These are phyloP conservation scores for Neoascochyta sp. DNA, from an alignment of 2,329 filamentous ascomycete species.

Conservation along the genomic window DNA sequence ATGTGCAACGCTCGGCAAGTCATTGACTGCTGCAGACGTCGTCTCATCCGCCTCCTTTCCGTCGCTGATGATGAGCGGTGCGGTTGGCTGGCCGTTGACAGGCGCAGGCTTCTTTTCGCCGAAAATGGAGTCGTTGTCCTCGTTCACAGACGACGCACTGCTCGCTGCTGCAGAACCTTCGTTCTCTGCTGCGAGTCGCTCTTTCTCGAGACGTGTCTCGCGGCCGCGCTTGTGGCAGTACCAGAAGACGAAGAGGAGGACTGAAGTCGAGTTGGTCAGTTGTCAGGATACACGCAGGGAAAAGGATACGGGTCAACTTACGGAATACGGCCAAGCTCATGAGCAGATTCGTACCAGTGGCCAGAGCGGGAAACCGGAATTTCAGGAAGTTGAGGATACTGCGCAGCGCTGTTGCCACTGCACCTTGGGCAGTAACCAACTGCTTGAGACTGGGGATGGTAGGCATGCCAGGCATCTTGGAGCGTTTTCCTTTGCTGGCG, in stretches of 20 bases:
- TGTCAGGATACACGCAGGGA: background rate
- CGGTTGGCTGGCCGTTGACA: constrained; percentile 11
- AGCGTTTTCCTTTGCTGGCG: constrained; percentile 43
- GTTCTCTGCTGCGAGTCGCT: constrained; percentile 42
- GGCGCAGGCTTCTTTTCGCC: constrained; percentile 15
- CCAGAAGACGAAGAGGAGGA: constrained; percentile 92
- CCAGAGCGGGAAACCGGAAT: constrained; percentile 81
- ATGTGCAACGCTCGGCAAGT: constrained; percentile 37
- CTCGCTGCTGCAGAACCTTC: constrained; percentile 23
- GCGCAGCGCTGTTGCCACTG: constrained; percentile 76
- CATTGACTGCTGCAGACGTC: constrained; percentile 21
- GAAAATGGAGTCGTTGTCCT: constrained; percentile 29
- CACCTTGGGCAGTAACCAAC: constrained; percentile 80
- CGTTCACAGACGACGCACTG: constrained; percentile 28
- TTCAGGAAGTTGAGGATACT: constrained; percentile 90
- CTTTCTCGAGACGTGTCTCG: constrained; percentile 72
- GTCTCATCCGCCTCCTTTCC: constrained; percentile 18
- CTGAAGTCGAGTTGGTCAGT: constrained; percentile 31
- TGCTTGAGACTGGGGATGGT: constrained; percentile 68
- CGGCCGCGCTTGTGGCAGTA: constrained; percentile 95
- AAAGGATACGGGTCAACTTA: constrained; percentile 56
- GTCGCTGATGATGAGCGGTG: constrained; percentile 31
- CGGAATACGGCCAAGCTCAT: constrained; percentile 85
- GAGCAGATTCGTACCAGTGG: constrained; percentile 80
- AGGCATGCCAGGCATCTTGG: constrained; percentile 54